These are phyloP conservation scores for Zelopaecilomyces penicillatus DNA, from an alignment of 2,329 filamentous ascomycete species.

Conservation along the genomic window DNA sequence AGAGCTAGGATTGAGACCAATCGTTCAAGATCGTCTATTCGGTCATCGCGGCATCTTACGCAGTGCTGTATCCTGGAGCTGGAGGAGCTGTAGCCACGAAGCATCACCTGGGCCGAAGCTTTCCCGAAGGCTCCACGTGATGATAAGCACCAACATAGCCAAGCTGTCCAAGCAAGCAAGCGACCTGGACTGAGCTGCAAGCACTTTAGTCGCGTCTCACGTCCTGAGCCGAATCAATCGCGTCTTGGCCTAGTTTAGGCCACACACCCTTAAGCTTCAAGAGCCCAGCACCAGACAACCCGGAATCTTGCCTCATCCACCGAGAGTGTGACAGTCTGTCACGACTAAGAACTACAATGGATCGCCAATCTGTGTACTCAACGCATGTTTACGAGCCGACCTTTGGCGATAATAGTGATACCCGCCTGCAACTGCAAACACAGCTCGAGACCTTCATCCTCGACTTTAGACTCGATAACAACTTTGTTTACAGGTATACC, in stretches of 20 bases:
- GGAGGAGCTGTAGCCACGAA: constrained; percentile 10
- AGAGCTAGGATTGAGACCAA: too few species aligned
- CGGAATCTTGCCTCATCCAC: too few species aligned
- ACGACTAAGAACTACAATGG: constrained; percentile 46
- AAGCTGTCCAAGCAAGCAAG: too few species aligned
- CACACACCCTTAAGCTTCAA: too few species aligned
- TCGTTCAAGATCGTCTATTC: too few species aligned
- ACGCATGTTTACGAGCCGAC: constrained; percentile 69
- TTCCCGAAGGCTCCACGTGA: constrained; percentile 16
- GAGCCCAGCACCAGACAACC: too few species aligned
- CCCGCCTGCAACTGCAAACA: constrained; percentile 62
- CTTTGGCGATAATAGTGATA: constrained; percentile 58
- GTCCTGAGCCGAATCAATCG: not conserved
- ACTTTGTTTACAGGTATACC: constrained; percentile 81
- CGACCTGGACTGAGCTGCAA: not conserved
- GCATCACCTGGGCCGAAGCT: constrained; percentile 12
- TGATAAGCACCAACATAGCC: constrained; percentile 4
- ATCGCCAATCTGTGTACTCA: constrained; percentile 80
- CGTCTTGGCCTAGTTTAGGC: not conserved
- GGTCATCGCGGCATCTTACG: too few species aligned
- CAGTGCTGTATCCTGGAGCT: too few species aligned
- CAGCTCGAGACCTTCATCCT: constrained; percentile 86
- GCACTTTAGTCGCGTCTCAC: constrained; percentile 1
- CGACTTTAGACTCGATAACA: constrained; percentile 87
- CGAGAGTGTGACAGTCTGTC: too few species aligned